phyloP scores from a whole-genome alignment of 768 basidiomycete genomes.

The Udeniomyces megalosporus region DNA sequence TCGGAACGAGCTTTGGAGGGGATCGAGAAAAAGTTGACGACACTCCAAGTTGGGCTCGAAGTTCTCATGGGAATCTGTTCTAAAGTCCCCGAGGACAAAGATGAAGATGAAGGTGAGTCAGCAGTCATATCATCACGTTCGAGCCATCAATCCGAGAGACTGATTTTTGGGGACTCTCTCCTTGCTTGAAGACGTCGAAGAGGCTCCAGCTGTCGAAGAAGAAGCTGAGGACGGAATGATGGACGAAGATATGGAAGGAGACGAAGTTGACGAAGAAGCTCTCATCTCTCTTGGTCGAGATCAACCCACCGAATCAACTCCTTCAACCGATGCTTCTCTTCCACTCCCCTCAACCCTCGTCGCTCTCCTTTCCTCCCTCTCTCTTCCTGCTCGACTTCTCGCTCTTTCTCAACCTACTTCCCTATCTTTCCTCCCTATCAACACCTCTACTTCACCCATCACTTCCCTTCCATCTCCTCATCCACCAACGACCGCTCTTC shows the following conservation, averaged over 20 bases:
- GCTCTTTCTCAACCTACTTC: constrained; percentile 54
- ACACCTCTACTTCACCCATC: constrained; percentile 19
- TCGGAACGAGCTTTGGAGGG: constrained; percentile 55
- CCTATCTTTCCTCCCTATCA: constrained; percentile 60
- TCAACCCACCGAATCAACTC: constrained; percentile 25
- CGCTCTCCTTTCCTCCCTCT: constrained; percentile 45
- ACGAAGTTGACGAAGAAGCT: constrained; percentile 31
- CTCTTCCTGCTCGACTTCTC: constrained; percentile 43
- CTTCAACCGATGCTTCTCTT: constrained; percentile 14
- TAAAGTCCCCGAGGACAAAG: constrained; percentile 60
- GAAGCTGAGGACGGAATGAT: constrained; percentile 20
- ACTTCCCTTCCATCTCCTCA: constrained; percentile 48
- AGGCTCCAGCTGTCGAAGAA: constrained; percentile 18
- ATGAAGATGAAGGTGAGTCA: constrained; percentile 22
- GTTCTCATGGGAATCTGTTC: constrained; percentile 78
- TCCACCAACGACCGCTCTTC: constrained; percentile 72
- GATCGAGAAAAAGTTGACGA: constrained; percentile 54
- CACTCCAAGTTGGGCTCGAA: constrained; percentile 69
- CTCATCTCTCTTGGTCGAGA: constrained; percentile 37
- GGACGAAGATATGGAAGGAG: constrained; percentile 25
- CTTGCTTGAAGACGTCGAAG: constrained; percentile 18
- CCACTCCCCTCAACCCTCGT: constrained; percentile 19
- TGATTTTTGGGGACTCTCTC: neutral
- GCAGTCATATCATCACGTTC: neutral
- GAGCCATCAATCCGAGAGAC: neutral